Evolutionary conservation across 169 alveolate species (phyloP).

Genomic region (Besnoitia besnoiti): DNA sequence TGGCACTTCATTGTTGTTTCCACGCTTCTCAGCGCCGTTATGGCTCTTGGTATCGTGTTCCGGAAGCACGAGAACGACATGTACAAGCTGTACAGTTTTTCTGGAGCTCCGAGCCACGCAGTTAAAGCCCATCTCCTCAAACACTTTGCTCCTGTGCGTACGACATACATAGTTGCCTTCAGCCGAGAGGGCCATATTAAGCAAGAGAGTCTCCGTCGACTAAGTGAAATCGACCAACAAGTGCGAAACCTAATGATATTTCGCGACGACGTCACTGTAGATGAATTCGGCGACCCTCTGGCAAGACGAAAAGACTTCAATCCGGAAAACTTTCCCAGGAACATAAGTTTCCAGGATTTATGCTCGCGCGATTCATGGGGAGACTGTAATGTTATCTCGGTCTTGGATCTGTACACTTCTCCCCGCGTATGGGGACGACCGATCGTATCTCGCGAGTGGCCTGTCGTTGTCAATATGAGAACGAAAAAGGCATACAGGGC

Average conservation of each 20-base stretch:
- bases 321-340: background rate
- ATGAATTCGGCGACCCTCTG: conserved; percentile 41
- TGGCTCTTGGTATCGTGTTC: conserved; percentile 51
- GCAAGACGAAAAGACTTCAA: background rate
- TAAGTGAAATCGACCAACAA: background rate
- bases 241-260: conserved; percentile 8
- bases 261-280: conserved; percentile 42
- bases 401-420: conserved; percentile 67
- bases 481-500: conserved; percentile 41
- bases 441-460: conserved; percentile 50
- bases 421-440: conserved; percentile 59
- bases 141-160: conserved; percentile 22
- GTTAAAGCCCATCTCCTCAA: background rate
- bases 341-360: conserved; percentile 66
- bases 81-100: conserved; percentile 53
- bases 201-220: background rate
- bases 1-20: conserved; percentile 41
- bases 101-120: conserved; percentile 50
- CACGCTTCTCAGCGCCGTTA: conserved; percentile 11
- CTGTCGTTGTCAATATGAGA: conserved; percentile 26
- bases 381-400: conserved; percentile 73
- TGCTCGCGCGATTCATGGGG: conserved; percentile 74
- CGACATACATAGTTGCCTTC: conserved; percentile 9
- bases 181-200: conserved; percentile 8
- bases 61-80: conserved; percentile 54